Evolutionary conservation across 129 eudicot genomes (phyloP).

Genomic region (Logfia minima): DNA sequence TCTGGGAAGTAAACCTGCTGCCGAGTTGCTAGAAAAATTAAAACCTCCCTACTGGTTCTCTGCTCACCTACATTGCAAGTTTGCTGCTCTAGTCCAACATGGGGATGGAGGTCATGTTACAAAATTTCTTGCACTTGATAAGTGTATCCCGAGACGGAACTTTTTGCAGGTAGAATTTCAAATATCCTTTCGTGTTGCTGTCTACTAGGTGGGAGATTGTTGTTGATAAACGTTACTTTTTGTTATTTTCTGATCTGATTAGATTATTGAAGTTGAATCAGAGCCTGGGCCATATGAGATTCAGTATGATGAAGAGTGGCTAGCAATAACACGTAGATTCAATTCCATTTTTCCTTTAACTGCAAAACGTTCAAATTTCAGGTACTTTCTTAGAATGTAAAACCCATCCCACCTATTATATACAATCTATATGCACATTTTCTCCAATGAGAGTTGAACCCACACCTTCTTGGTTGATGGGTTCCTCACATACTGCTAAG

Average conservation of each 20-base stretch:
- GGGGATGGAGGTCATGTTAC: slow-evolving; percentile 66
- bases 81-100: slow-evolving; percentile 90
- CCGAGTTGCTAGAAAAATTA: slow-evolving; percentile 69
- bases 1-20: slow-evolving; percentile 87
- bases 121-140: slow-evolving; percentile 96
- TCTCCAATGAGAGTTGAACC: too few relatives aligned
- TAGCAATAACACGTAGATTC: slow-evolving; percentile 71
- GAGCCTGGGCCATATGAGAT: slow-evolving; percentile 72
- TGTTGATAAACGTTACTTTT: background rate
- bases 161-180: slow-evolving; percentile 70
- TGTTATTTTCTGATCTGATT: background rate
- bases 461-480: too few relatives aligned
- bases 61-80: slow-evolving; percentile 96
- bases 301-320: slow-evolving; percentile 96
- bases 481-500: too few relatives aligned
- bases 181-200: background rate
- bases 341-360: slow-evolving; percentile 67
- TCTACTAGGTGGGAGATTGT: background rate
- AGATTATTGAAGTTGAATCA: slow-evolving; percentile 81
- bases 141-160: slow-evolving; percentile 74
- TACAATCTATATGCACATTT: too few relatives aligned
- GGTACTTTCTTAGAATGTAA: slow-evolving; percentile 24
- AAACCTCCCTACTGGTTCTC: slow-evolving; percentile 96
- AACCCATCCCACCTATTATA: too few relatives aligned
- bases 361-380: slow-evolving; percentile 44